Evolutionary conservation across 2,329 filamentous ascomycete species (phyloP).

Genomic region (Endoconidiophora laricicola): DNA sequence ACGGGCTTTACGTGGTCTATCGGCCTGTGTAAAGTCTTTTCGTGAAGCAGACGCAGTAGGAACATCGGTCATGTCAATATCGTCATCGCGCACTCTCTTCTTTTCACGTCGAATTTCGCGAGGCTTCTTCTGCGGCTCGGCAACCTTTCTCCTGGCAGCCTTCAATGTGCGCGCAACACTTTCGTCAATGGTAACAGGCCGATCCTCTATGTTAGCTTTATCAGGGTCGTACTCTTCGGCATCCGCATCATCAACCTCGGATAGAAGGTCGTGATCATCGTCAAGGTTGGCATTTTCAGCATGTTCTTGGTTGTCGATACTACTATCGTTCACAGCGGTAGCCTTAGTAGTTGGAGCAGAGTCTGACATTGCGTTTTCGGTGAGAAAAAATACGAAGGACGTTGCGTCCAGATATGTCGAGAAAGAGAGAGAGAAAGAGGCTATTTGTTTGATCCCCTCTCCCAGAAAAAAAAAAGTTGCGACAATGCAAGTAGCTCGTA

Average conservation of each 20-base stretch:
- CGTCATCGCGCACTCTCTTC: slow-evolving; percentile 35
- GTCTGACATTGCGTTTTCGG: background rate
- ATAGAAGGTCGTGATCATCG: slow-evolving; percentile 42
- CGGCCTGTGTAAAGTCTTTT: slow-evolving; percentile 25
- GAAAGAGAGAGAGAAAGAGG: background rate
- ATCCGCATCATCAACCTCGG: slow-evolving; percentile 53
- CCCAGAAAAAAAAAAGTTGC: no score
- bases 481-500: no score
- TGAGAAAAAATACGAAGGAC: background rate
- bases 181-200: slow-evolving; percentile 50
- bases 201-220: slow-evolving; percentile 44
- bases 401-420: background rate
- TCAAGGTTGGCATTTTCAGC: slow-evolving; percentile 30
- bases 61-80: slow-evolving; percentile 28
- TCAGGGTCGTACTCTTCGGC: slow-evolving; percentile 54
- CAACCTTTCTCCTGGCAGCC: slow-evolving; percentile 47
- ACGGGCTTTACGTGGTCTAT: slow-evolving; percentile 31
- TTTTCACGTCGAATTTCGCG: slow-evolving; percentile 58
- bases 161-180: slow-evolving; percentile 47
- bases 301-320: slow-evolving; percentile 19
- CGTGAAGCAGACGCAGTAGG: no score
- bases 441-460: no score
- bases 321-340: background rate
- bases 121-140: slow-evolving; percentile 53
- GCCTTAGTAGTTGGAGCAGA: background rate